These are phyloP conservation scores for Aphanomyces euteiches DNA, from an alignment of 352 stramenopile genomes.

Conservation along the genomic window DNA sequence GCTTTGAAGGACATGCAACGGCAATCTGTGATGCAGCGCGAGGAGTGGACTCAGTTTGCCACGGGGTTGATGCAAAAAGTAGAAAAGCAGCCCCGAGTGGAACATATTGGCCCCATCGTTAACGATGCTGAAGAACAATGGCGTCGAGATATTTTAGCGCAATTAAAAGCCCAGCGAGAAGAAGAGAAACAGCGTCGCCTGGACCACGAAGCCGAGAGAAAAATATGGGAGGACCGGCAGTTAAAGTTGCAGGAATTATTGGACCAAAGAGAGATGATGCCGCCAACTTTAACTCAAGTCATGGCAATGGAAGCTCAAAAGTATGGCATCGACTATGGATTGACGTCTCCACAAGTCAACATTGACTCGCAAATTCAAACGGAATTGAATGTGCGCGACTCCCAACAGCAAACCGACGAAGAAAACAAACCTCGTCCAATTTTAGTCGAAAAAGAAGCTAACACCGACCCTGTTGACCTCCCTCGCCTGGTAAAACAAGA, in stretches of 20 bases:
- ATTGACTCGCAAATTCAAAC: constrained; percentile 20
- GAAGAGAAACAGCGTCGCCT: constrained; percentile 9
- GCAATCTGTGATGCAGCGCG: constrained; percentile 56
- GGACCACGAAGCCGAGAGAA: constrained; percentile 2
- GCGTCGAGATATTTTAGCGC: constrained; percentile 14
- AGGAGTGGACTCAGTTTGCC: constrained; percentile 62
- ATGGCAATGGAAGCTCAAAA: constrained; percentile 54
- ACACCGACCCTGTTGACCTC: neutral
- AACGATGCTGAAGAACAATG: constrained; percentile 19
- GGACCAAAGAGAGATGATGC: constrained; percentile 45
- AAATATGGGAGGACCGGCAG: neutral
- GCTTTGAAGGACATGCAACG: constrained; percentile 60
- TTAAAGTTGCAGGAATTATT: constrained; percentile 36
- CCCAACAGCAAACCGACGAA: constrained; percentile 24
- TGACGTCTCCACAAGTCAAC: neutral
- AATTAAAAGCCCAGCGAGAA: constrained; percentile 19
- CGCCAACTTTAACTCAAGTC: constrained; percentile 46
- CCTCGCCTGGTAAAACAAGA: neutral
- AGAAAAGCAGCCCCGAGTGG: neutral
- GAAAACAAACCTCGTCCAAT: neutral
- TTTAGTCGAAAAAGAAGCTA: neutral
- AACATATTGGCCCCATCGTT: constrained; percentile 16
- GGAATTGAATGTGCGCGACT: constrained; percentile 4
- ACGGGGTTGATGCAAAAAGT: constrained; percentile 38
- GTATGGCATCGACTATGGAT: constrained; percentile 55